Evolutionary conservation across 805 yeast genomes (phyloP), one percentile per base, ranked within the genome.

Genomic region (Wickerhamomyces mucosus): DNA sequence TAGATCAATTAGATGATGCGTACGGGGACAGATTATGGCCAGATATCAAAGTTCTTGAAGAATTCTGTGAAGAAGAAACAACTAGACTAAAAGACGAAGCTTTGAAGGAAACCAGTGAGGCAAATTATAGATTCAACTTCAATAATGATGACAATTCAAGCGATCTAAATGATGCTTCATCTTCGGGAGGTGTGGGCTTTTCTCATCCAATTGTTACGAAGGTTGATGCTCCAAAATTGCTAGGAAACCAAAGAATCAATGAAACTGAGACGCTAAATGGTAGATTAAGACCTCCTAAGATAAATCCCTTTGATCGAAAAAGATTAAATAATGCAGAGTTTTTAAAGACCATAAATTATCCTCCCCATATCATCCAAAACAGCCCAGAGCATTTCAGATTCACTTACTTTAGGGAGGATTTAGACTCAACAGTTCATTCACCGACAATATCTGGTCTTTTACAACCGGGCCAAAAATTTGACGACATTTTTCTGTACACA

Each of bases 351-450:
- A 51, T 45, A 15, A 46, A 61, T 34, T 63, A 63, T 32, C 69
- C 69, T 12, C 67, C 66, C 4, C 67, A 63, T 32, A 62, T 63
- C 27, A 51, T 62, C 16, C 56, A 61, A 21, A 63, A 62, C 38
- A 61, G 65, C 28, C 67, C 66, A 12, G 74, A 69, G 35, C 73
- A 72, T 38, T 76, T 75, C 51, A 64, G 97, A 40, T 89, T 83
- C 60, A 85, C 97, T 0, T 89, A 89, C 50, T 89, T 92, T 56
- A 67, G 97, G 42, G 95, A 86, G 41, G 94, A 85, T 47, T 56
- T 89, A 42, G 81, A 78, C 12, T 75, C 85, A n/a, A 88, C 97
- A 0, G 73, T 88, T 16, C 96, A 88, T 55, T 75, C 96, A 0
- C 85, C 95, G 3, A 78, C 83, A 5, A 78, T 88, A 17, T 78